Base-by-base conservation (phyloP, 2,329 filamentous ascomycete genomes). In the Pseudocercospora vitis region DNA sequence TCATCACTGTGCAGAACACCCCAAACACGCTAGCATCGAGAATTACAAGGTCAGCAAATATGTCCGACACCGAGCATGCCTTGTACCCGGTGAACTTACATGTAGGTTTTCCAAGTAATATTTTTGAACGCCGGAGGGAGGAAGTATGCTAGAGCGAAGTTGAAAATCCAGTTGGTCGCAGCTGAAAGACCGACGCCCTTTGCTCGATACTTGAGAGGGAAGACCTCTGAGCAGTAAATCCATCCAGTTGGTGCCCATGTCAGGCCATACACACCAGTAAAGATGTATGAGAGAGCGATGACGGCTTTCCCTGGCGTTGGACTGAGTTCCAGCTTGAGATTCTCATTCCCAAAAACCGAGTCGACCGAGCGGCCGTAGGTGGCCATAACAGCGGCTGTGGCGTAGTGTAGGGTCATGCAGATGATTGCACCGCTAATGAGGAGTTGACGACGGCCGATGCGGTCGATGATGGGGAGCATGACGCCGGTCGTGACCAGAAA, bases 201-300 rank as follows among this genome's bases (percentile, higher is more conserved):
- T 1, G 81, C 81, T 33, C 82, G 77, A 1, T 80, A 83, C 56
- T 81, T 80, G 2, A 84, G 73, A 0, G 80, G 81, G 78, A 81
- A 84, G 2, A 84, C 79, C 66, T 87, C 84, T 11, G 81, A 80
- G 0, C 80, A 80, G 60, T 87, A 86, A 42, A 85, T 78, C 83
- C 83, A 86, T 47, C 79, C 81, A 2, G 83, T 80, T 0, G 83
- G 83, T 0, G 82, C 83, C 39, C 83, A 77, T 0, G 82, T 85
- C 6, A 84, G 73, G 2, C 81, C 80, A 62, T 86, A 86, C 55
- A 83, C 75, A 57, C 84, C 76, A 61, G 85, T 81, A 57, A 86
- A 77, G 19, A 86, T 76, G 66, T 85, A 86, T 39, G 78, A 81
- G 59, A 85, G 84, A 11, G 81, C 80, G 59, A 87, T 86, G 42